Evolutionary conservation across 805 yeast species (phyloP).

Genomic region (Schwanniomyces sp.): DNA sequence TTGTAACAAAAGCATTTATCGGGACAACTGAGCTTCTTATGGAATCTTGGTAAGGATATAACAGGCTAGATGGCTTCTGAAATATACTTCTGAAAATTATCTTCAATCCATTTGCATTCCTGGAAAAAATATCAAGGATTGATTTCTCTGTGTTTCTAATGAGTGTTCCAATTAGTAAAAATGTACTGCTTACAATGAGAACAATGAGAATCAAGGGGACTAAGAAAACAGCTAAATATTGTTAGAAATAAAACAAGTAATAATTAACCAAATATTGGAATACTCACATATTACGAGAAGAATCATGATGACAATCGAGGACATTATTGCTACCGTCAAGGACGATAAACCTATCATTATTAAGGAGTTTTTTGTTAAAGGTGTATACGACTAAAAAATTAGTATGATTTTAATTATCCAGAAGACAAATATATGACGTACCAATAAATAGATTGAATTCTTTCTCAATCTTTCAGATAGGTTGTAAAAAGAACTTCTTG

Average conservation of each 20-base stretch:
- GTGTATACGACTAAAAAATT: background rate
- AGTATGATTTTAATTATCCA: background rate
- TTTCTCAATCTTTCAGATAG: background rate
- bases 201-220: conserved; percentile 9
- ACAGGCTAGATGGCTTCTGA: conserved; percentile 1
- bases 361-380: background rate
- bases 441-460: background rate
- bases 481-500: background rate
- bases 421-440: background rate
- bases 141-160: conserved; percentile 1
- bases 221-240: conserved; percentile 6
- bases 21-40: background rate
- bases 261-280: background rate
- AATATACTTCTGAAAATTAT: background rate
- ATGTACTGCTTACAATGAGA: conserved; percentile 7
- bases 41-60: background rate
- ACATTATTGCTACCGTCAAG: conserved; percentile 8
- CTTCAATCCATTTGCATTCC: background rate
- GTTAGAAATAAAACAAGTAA: conserved; percentile 3
- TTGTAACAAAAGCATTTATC: conserved; percentile 1
- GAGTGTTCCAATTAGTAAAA: conserved; percentile 6
- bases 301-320: conserved; percentile 4
- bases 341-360: conserved; percentile 15
- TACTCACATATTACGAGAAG: conserved; percentile 14
- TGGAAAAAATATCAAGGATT: background rate